Conservation (phyloP, 208 protist genomes). For the Acanthamoeba lenticulata region DNA sequence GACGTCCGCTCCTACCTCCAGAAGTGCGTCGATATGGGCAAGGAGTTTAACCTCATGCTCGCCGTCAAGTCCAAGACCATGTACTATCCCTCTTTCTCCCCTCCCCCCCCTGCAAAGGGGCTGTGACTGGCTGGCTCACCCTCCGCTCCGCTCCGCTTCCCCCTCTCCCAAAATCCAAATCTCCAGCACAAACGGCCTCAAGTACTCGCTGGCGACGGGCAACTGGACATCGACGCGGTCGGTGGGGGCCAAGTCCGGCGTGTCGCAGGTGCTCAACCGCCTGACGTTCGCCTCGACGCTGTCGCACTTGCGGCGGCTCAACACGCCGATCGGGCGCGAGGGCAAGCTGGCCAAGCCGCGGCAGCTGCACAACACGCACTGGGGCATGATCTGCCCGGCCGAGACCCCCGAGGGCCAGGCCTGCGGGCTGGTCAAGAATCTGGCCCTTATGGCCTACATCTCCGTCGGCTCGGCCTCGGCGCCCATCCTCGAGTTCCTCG, state of each 20-base stretch:
- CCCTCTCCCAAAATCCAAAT: neutral
- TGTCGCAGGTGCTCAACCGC: conserved; percentile 93
- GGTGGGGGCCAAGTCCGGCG: conserved; percentile 71
- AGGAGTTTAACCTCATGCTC: conserved; percentile 79
- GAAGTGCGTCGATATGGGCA: conserved; percentile 75
- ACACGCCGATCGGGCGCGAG: conserved; percentile 96
- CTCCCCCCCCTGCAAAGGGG: neutral
- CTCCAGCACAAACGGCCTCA: conserved; percentile 87
- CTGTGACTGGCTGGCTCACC: neutral
- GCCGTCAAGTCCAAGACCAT: conserved; percentile 82
- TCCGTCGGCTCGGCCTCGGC: conserved; percentile 76
- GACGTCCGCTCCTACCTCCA: conserved; percentile 73
- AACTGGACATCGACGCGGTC: conserved; percentile 92
- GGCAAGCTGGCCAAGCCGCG: conserved; percentile 94
- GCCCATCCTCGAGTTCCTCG: conserved; percentile 87
- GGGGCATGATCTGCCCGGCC: conserved; percentile 96
- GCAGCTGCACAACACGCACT: conserved; percentile 97
- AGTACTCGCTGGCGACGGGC: conserved; percentile 97
- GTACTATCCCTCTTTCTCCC: neutral
- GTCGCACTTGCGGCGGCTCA: conserved; percentile 97
- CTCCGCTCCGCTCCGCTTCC: neutral
- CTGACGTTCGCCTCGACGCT: conserved; percentile 97
- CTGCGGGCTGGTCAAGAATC: conserved; percentile 96
- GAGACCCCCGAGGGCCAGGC: conserved; percentile 96
- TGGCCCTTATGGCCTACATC: conserved; percentile 93